Base-by-base conservation (phyloP, 2,329 filamentous ascomycete genomes). In the Venturia carpophila region DNA sequence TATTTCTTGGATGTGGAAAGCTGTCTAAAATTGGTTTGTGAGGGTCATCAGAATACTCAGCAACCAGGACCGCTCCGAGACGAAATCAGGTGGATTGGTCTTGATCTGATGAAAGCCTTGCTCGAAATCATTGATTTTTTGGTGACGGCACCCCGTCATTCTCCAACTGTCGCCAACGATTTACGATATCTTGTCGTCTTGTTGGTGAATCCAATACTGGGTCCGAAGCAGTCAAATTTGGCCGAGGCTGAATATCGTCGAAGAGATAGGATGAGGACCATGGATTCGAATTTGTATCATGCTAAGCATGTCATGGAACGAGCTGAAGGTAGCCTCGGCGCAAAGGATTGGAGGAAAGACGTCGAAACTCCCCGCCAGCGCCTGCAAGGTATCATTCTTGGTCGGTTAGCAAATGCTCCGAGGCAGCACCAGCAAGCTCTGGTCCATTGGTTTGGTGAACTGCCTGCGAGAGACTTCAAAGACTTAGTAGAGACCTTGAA, bases 171-270 rank as follows among this genome's bases (percentile, higher is more conserved):
- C 11, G 52, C 27, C 52, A 58, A 37, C 27, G 52, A 58, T 10
- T 37, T 58, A 37, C 41, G 61, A 63, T 63, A 63, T 52, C 45
- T 63, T 24, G n/a, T 63, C 15, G 10, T 63, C 15, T 11, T 49
- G 19, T 39, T 63, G 21, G 41, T 49, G 7, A 63, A 43, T 10
- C 61, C 61, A 39, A 47, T 43, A 10, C 15, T 52, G n/a, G 42
- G 24, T 10, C 61, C 21, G 61, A 43, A 30, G 42, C 34, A 47
- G 43, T 47, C 61, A n/a, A 43, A 43, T 34, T 21, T 63, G 17
- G 61, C 61, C 3, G 52, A 58, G 30, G 45, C 42, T 34, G 45
- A 47, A 27, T 63, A 47, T 49, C 34, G 61, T 27, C 61, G 61
- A 21, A 27, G 52, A 21, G 52, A 58, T 21, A 58, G 15, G 19